Evolutionary conservation across 192 early-diverging fungal genomes (phyloP).

Genomic region (Entomortierella chlamydospora): DNA sequence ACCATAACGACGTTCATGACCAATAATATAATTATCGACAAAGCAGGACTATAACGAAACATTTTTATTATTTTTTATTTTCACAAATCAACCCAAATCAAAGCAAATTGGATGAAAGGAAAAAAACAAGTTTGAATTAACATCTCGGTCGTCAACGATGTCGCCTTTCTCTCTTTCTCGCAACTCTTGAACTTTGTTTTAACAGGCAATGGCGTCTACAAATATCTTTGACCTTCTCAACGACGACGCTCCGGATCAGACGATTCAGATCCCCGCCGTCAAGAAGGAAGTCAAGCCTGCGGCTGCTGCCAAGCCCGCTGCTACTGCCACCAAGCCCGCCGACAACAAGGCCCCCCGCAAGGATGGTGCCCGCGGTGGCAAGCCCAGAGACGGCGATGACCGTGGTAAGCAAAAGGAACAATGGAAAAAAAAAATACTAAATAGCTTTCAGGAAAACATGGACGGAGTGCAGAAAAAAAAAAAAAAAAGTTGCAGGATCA

Average conservation of each 20-base stretch:
- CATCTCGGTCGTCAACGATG: conserved; percentile 6
- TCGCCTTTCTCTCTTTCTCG: background rate
- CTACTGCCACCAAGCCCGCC: conserved; percentile 32
- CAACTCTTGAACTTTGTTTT: background rate
- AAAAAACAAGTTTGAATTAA: conserved; percentile 31
- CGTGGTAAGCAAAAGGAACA: conserved; percentile 37
- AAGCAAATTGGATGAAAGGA: background rate
- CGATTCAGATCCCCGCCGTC: conserved; percentile 52
- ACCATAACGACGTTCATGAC: background rate
- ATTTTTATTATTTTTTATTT: too few relatives aligned
- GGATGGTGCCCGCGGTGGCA: conserved; percentile 50
- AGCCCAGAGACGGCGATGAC: conserved; percentile 54
- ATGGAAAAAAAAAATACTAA: background rate
- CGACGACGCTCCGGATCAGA: conserved; percentile 58
- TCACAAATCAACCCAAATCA: background rate
- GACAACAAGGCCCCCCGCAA: conserved; percentile 54
- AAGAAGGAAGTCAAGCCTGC: conserved; percentile 54
- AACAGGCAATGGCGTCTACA: conserved; percentile 58
- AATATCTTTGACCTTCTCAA: conserved; percentile 60
- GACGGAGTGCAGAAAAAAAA: too few relatives aligned
- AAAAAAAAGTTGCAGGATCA: too few relatives aligned
- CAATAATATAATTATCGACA: too few relatives aligned
- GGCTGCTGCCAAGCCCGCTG: conserved; percentile 34
- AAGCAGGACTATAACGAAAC: too few relatives aligned
- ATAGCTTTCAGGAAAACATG: too few relatives aligned